Base-by-base conservation (phyloP, 352 stramenopile genomes). In the Globisporangium solare region DNA sequence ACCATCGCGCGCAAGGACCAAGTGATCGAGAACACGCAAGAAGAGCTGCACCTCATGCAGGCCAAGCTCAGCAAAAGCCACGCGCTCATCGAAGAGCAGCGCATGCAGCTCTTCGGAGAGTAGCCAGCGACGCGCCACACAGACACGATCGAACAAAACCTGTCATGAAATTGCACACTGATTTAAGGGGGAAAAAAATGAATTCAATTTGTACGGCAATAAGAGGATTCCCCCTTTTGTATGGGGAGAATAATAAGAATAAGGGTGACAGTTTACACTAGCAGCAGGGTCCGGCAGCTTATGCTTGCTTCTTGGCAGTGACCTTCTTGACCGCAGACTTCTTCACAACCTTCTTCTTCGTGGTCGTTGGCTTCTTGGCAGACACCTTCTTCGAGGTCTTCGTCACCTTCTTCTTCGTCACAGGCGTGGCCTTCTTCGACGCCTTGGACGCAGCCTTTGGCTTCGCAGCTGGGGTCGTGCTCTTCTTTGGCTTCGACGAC, bases 31-130 rank as follows among this genome's bases (percentile, higher is more conserved):
- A 79, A 75, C 8, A 62, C 90, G 14, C 79, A 89, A 24, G 83
- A 88, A 31, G 79, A 91, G 39, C 52, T 86, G 45, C 76, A 88
- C 63, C 42, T 91, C 49, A 49, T 82, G n/a, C 73, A 87, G n/a
- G 80, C 79, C 3, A 83, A 90, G 56, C 67, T 93, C 1, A 71
- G 89, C 18, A 91, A 89, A 57, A 89, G 79, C 50, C 69, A 86
- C 35, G 73, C 74, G 20, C 70, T 92, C 18, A 87, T 92, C 20
- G 76, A 89, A 35, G 79, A 91, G 31, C 83, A 93, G 59, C 73
- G 83, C 4, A 40, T 73, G 42, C 83, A 91, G 54, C 66, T 91
- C 51, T 92, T 87, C 52, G 72, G 68, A 21, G 71, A 76, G 18
- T 76, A 69, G 47, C 3, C 8, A 41, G 15, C 24, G 21, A 60